Percentiles rank a stretch among this genome's conserved stretches.
These are phyloP conservation scores for Coemansia sp. DNA, from an alignment of 192 early-diverging fungal genomes.

Conservation along the genomic window DNA sequence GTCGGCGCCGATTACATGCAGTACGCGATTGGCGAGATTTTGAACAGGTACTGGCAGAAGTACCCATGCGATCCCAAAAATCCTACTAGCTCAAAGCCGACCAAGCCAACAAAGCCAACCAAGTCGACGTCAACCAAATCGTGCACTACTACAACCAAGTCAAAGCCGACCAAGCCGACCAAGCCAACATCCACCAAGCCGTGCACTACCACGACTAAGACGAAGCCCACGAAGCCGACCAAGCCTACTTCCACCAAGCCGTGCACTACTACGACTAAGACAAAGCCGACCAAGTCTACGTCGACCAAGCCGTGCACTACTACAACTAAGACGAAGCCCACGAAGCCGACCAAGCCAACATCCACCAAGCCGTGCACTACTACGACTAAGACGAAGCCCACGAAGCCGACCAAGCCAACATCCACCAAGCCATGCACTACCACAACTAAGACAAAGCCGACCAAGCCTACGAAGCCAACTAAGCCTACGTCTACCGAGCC, in stretches of 20 bases:
- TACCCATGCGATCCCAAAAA: not conserved
- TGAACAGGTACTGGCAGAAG: not conserved
- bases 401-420: not conserved
- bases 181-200: not conserved
- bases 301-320: not conserved
- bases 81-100: not conserved
- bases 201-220: not conserved
- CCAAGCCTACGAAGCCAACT: not conserved
- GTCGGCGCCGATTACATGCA: constrained; percentile 3
- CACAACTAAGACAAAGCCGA: not conserved
- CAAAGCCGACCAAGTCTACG: not conserved
- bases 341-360: not conserved
- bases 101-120: not conserved
- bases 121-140: not conserved
- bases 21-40: not conserved
- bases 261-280: not conserved
- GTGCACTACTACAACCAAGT: not conserved
- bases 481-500: not conserved
- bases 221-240: not conserved
- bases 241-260: not conserved
- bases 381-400: not conserved
- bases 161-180: not conserved
- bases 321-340: not conserved
- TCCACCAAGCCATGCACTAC: not conserved
- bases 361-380: not conserved